Evolutionary conservation across 2,329 filamentous ascomycete species (phyloP).

Genomic region (Myriosclerotinia duriaeana): DNA sequence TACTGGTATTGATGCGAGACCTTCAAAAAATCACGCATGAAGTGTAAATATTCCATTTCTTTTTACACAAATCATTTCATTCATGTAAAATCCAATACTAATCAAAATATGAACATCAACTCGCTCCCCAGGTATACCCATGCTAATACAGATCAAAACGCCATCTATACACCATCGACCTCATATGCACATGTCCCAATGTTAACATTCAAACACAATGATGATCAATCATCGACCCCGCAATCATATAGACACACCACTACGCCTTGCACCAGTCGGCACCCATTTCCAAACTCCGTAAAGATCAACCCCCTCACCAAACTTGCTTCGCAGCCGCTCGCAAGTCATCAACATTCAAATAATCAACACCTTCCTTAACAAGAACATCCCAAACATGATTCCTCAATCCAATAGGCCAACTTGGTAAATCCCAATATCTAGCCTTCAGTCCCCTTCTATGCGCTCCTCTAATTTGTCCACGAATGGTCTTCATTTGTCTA

Average conservation of each 20-base stretch:
- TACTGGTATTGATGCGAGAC: no score
- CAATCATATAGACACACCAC: not conserved
- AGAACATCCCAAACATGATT: slow-evolving; percentile 58
- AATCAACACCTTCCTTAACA: slow-evolving; percentile 56
- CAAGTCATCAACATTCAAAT: slow-evolving; percentile 63
- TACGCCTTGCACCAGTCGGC: not conserved
- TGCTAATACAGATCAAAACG: slow-evolving; percentile 1
- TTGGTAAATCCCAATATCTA: slow-evolving; percentile 60
- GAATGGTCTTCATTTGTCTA: slow-evolving; percentile 47
- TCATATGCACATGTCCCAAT: not conserved
- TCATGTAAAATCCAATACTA: not conserved
- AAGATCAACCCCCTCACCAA: slow-evolving; percentile 28
- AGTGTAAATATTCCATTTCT: no score
- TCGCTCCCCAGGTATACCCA: not conserved
- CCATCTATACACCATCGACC: not conserved
- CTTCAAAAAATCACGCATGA: no score
- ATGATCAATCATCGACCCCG: not conserved
- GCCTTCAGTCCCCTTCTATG: slow-evolving; percentile 55
- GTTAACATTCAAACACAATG: not conserved
- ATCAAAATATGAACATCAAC: not conserved
- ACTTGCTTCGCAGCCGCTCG: slow-evolving; percentile 40
- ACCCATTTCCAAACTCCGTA: not conserved
- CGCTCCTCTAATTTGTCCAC: slow-evolving; percentile 48
- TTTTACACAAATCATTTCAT: no score
- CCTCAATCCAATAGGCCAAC: slow-evolving; percentile 54